Percentiles rank a stretch among this genome's conserved stretches.
Conservation (phyloP, 2,329 filamentous ascomycete genomes). For the Verticillium tricorpus region DNA sequence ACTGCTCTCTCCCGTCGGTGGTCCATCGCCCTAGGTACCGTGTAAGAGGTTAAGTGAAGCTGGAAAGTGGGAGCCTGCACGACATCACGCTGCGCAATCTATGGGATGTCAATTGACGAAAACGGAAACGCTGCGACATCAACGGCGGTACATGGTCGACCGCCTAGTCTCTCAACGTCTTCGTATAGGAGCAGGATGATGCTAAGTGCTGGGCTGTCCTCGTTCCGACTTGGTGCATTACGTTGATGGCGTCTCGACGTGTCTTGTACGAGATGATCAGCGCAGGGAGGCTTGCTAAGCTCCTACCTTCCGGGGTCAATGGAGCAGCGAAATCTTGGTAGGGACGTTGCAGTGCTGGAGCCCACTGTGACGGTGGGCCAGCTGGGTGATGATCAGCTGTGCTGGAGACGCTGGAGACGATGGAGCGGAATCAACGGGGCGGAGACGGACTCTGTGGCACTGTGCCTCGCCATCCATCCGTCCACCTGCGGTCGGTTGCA, state of each 20-base stretch:
- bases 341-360: neutral
- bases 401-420: neutral
- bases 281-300: neutral
- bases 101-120: neutral
- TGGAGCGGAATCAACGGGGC: neutral
- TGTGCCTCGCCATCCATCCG: too few relatives aligned
- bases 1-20: neutral
- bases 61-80: neutral
- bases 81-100: neutral
- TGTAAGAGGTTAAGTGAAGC: neutral
- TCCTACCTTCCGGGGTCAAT: neutral
- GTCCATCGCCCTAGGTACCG: neutral
- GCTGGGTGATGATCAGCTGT: neutral
- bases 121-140: neutral
- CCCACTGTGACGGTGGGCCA: neutral
- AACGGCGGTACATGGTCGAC: neutral
- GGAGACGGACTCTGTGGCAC: too few relatives aligned
- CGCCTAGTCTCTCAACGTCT: neutral
- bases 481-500: too few relatives aligned
- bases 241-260: neutral
- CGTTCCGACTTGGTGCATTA: neutral
- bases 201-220: neutral
- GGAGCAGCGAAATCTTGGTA: neutral
- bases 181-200: neutral
- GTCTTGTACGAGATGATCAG: neutral